Percentiles rank a stretch among this genome's conserved stretches.
Evolutionary conservation across 306 rosid species (phyloP).

Genomic region (Cyclanthera cordifolia): DNA sequence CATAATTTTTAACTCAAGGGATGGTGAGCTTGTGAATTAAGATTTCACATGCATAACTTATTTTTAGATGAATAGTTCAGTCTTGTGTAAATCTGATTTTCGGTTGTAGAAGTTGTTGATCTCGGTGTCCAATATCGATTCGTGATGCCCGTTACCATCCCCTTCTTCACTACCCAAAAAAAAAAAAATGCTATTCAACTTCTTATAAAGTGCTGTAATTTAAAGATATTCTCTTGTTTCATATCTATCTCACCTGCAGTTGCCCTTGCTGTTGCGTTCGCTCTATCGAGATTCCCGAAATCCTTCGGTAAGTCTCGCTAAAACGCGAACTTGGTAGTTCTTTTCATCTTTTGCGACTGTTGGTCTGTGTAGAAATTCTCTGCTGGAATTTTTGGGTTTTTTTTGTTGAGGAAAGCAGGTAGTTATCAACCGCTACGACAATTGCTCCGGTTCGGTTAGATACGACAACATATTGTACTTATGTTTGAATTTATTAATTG

Average conservation of each 20-base stretch:
- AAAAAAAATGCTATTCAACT: slow-evolving; percentile 1
- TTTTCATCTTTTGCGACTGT: background rate
- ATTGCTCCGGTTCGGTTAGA: too few relatives aligned
- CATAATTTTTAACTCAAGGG: slow-evolving; percentile 10
- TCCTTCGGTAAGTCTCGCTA: background rate
- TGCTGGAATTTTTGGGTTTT: background rate
- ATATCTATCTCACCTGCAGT: background rate
- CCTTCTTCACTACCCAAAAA: background rate
- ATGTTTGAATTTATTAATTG: too few relatives aligned
- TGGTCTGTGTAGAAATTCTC: background rate
- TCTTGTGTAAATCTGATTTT: slow-evolving; percentile 14
- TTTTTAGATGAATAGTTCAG: slow-evolving; percentile 9
- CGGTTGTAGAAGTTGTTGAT: slow-evolving; percentile 10
- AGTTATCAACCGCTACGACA: too few relatives aligned
- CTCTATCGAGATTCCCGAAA: background rate
- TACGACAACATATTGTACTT: too few relatives aligned
- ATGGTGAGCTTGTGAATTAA: slow-evolving; percentile 14
- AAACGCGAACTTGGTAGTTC: background rate
- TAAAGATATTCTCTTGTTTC: slow-evolving; percentile 7
- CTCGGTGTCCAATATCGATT: slow-evolving; percentile 9
- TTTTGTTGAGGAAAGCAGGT: background rate
- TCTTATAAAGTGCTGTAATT: slow-evolving; percentile 8
- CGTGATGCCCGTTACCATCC: slow-evolving; percentile 2
- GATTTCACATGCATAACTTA: slow-evolving; percentile 13
- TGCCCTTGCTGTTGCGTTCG: background rate